Percentiles rank a stretch among this genome's conserved stretches.
Evolutionary conservation across 257 asterid genomes (phyloP).

Genomic region (Fraxinus excelsior): DNA sequence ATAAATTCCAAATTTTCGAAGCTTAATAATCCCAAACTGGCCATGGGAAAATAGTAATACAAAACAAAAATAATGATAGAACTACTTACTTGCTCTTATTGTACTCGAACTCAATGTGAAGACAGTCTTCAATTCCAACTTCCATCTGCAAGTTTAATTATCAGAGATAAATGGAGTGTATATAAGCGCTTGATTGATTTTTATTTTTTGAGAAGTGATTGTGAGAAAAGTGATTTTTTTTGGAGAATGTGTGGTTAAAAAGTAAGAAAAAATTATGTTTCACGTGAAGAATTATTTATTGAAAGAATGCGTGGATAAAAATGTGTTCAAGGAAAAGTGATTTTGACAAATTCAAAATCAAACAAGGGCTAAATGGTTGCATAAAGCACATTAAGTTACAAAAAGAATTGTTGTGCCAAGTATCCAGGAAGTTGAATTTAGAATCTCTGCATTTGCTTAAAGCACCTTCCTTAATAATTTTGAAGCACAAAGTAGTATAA

Average conservation of each 20-base stretch:
- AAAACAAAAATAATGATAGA: not conserved
- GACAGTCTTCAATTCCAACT: conserved; percentile 99
- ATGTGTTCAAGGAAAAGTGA: too few relatives aligned
- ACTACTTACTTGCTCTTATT: conserved; percentile 90
- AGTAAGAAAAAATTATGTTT: too few relatives aligned
- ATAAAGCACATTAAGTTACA: conserved; percentile 14
- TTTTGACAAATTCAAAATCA: too few relatives aligned
- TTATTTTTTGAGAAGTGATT: too few relatives aligned
- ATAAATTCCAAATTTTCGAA: not conserved
- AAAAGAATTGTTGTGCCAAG: not conserved
- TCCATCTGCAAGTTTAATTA: conserved; percentile 75
- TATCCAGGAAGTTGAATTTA: not conserved
- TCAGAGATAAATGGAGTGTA: conserved; percentile 4
- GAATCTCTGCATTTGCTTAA: conserved; percentile 12
- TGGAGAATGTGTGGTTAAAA: too few relatives aligned
- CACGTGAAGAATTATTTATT: too few relatives aligned
- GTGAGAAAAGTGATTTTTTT: too few relatives aligned
- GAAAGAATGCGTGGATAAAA: too few relatives aligned
- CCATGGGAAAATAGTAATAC: conserved; percentile 14
- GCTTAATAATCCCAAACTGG: not conserved
- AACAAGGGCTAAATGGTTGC: not conserved
- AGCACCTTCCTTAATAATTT: conserved; percentile 6
- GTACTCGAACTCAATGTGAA: conserved; percentile 97
- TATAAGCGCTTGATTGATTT: too few relatives aligned
- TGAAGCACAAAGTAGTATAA: conserved; percentile 12